phyloP scores from a whole-genome alignment of 306 rosid genomes.

The Castanea mollissima region DNA sequence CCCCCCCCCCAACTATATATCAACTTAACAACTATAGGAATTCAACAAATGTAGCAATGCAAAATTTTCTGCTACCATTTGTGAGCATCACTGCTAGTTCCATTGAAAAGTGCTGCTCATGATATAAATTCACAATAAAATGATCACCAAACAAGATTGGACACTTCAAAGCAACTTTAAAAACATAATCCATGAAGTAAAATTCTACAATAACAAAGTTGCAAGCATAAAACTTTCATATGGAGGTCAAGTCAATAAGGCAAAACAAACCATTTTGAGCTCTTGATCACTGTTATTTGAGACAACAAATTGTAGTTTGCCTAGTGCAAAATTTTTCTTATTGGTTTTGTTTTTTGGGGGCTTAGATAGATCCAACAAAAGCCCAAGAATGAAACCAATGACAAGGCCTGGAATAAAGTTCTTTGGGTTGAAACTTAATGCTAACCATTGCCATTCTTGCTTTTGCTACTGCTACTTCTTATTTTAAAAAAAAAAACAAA shows the following conservation, averaged over 20 bases:
- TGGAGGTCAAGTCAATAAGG: neutral
- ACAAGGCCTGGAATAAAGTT: constrained; percentile 86
- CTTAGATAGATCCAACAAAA: constrained; percentile 65
- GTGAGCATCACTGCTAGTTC: too few species aligned
- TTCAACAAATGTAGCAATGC: too few species aligned
- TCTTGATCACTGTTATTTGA: constrained; percentile 59
- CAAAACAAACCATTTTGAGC: constrained; percentile 66
- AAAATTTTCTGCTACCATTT: too few species aligned
- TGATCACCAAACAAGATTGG: neutral
- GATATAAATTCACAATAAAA: neutral
- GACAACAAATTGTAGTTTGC: constrained; percentile 42
- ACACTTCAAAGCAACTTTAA: neutral
- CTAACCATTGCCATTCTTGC: constrained; percentile 59
- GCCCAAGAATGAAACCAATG: constrained; percentile 82
- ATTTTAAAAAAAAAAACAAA: neutral
- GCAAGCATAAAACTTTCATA: neutral
- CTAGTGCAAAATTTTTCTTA: constrained; percentile 35
- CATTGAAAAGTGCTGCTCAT: too few species aligned
- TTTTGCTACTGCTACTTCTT: constrained; percentile 23
- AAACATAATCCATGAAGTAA: neutral
- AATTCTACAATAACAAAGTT: constrained; percentile 13
- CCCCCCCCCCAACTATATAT: too few species aligned
- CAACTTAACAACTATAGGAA: too few species aligned
- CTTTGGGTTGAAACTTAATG: constrained; percentile 71
- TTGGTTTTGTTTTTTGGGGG: constrained; percentile 32